Evolutionary conservation across 1,284 basidiomycete species (phyloP).

Genomic region (Ganoderma lucidum): DNA sequence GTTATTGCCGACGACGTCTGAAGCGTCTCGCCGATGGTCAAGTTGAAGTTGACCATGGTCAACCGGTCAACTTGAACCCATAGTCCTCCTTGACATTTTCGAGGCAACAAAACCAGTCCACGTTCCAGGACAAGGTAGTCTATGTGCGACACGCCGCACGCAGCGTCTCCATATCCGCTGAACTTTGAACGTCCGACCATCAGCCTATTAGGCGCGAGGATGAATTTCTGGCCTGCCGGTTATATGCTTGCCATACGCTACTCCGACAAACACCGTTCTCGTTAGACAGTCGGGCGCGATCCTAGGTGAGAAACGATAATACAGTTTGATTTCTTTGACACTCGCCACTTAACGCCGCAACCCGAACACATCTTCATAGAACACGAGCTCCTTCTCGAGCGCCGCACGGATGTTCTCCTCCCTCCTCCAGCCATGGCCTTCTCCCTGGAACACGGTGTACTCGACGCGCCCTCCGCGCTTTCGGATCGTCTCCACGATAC

Average conservation of each 20-base stretch:
- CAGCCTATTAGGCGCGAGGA: background rate
- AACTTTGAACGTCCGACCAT: background rate
- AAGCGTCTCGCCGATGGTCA: background rate
- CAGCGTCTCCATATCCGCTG: background rate
- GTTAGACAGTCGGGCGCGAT: background rate
- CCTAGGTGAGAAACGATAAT: background rate
- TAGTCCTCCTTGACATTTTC: background rate
- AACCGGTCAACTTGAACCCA: background rate
- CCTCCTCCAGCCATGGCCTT: conserved; percentile 62
- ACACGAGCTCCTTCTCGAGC: conserved; percentile 50
- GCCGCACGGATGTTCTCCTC: conserved; percentile 54
- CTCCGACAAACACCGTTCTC: background rate
- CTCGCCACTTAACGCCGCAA: conserved; percentile 20
- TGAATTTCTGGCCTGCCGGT: background rate
- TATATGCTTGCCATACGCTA: background rate
- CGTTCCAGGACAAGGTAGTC: background rate
- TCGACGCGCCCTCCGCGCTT: conserved; percentile 51
- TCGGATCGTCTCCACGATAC: conserved; percentile 52
- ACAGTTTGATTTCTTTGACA: background rate
- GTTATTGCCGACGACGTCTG: background rate
- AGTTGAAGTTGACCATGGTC: background rate
- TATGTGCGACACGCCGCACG: background rate
- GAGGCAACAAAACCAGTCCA: background rate
- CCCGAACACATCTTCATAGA: conserved; percentile 45
- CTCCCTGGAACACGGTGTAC: conserved; percentile 57